A percentile compares a stretch with the other conserved stretches of the same genome.
Conservation (phyloP, 768 basidiomycete genomes). For the Pleurotus pulmonarius region DNA sequence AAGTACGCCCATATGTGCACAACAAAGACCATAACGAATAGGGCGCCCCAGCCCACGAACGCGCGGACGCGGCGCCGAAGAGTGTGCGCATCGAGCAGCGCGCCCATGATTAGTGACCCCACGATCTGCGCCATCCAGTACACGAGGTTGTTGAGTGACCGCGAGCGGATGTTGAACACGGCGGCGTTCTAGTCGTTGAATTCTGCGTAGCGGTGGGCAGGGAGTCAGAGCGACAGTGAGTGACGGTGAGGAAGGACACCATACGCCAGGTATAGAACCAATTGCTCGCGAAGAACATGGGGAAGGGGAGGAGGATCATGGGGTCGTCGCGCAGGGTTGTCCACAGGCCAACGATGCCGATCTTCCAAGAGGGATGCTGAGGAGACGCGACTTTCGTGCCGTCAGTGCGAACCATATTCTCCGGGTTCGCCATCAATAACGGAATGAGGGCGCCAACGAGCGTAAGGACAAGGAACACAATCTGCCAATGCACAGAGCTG, state of each 20-base stretch:
- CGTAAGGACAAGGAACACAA: slow-evolving; percentile 71
- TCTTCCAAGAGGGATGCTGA: slow-evolving; percentile 75
- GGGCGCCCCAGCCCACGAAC: slow-evolving; percentile 59
- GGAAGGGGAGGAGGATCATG: slow-evolving; percentile 74
- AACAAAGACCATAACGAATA: slow-evolving; percentile 62
- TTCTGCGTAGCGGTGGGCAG: slow-evolving; percentile 34
- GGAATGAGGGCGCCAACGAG: slow-evolving; percentile 66
- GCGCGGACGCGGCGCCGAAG: slow-evolving; percentile 66
- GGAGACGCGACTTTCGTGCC: slow-evolving; percentile 60
- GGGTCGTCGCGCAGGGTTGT: slow-evolving; percentile 67
- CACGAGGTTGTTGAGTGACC: slow-evolving; percentile 72
- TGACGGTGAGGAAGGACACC: slow-evolving; percentile 16
- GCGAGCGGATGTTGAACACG: slow-evolving; percentile 74
- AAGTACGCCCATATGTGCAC: slow-evolving; percentile 74
- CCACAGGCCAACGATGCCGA: slow-evolving; percentile 70
- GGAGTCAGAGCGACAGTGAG: background rate
- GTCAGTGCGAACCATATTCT: slow-evolving; percentile 68
- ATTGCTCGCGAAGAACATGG: slow-evolving; percentile 81
- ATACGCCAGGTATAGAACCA: slow-evolving; percentile 85
- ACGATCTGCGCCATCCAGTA: slow-evolving; percentile 80
- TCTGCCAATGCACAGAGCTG: slow-evolving; percentile 34
- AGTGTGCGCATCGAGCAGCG: slow-evolving; percentile 54
- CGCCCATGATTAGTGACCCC: slow-evolving; percentile 67
- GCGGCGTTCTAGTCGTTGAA: slow-evolving; percentile 76
- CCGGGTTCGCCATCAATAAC: slow-evolving; percentile 65